A percentile compares a stretch with the other conserved stretches of the same genome.
Conservation (phyloP, 192 early-diverging fungal genomes). For the Coemansia asiatica region DNA sequence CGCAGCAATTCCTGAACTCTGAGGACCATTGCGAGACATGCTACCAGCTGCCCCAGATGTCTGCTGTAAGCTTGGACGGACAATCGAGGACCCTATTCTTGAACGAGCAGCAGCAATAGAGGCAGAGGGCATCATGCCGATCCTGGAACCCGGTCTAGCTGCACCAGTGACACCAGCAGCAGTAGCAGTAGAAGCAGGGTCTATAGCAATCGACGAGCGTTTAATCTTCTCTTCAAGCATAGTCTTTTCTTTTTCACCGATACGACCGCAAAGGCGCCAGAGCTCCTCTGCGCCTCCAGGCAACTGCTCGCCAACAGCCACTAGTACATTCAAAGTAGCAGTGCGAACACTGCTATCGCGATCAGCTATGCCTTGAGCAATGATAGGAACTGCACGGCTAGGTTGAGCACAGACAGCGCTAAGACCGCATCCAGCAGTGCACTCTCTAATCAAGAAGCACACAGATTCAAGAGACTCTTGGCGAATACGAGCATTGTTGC, state of each 20-base stretch:
- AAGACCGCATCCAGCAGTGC: constrained; percentile 40
- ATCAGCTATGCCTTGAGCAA: constrained; percentile 75
- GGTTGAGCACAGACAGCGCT: constrained; percentile 55
- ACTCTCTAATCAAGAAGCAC: constrained; percentile 65
- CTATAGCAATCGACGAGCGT: constrained; percentile 44
- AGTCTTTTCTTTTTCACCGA: constrained; percentile 79
- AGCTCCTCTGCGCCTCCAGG: constrained; percentile 66
- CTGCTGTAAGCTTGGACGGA: constrained; percentile 10
- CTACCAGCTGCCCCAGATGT: constrained; percentile 4
- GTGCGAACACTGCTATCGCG: constrained; percentile 80
- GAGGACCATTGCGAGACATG: constrained; percentile 11
- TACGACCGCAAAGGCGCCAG: constrained; percentile 67
- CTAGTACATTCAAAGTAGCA: constrained; percentile 70
- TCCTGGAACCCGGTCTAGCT: constrained; percentile 27
- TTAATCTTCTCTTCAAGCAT: constrained; percentile 81
- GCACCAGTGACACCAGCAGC: not conserved
- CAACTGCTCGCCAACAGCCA: constrained; percentile 71
- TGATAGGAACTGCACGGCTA: constrained; percentile 67
- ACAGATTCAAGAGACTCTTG: constrained; percentile 84
- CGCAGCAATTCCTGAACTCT: constrained; percentile 3
- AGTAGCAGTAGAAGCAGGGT: constrained; percentile 6
- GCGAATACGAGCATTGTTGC: constrained; percentile 76
- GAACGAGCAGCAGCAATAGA: constrained; percentile 25
- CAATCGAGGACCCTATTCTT: constrained; percentile 18
- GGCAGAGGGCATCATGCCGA: constrained; percentile 34